These are phyloP conservation scores for Geotrichum phurueaensis DNA, from an alignment of 1,139 yeast genomes.

Conservation along the genomic window DNA sequence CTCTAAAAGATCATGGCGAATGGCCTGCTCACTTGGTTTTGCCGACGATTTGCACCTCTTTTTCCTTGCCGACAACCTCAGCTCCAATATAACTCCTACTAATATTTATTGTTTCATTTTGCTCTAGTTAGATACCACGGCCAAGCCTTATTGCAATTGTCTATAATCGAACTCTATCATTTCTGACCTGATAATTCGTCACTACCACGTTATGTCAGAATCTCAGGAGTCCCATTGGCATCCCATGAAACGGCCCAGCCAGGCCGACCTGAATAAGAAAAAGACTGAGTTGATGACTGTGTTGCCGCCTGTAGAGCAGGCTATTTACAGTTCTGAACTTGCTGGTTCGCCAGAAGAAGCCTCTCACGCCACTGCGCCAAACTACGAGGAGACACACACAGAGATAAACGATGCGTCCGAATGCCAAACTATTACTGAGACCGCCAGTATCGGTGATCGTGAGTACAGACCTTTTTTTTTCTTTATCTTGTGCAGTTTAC, in stretches of 20 bases:
- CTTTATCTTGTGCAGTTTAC: not conserved
- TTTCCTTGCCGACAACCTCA: no score
- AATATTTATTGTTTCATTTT: not conserved
- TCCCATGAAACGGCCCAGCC: conserved; percentile 11
- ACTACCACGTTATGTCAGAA: conserved; percentile 2
- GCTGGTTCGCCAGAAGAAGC: not conserved
- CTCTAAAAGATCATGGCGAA: no score
- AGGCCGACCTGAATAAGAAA: not conserved
- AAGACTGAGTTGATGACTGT: not conserved
- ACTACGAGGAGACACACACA: not conserved
- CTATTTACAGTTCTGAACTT: not conserved
- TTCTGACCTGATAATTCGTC: not conserved
- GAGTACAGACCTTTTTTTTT: not conserved
- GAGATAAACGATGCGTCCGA: not conserved
- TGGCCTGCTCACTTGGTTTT: no score
- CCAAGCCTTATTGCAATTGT: not conserved
- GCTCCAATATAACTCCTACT: no score
- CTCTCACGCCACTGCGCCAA: not conserved
- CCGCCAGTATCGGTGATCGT: not conserved
- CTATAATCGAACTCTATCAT: not conserved
- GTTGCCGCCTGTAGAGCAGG: not conserved
- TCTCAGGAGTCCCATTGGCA: conserved; percentile 10
- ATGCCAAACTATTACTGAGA: not conserved
- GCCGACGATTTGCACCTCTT: no score
- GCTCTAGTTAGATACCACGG: not conserved